Conservation (phyloP, 2,329 filamentous ascomycete genomes). For the Pseudogymnoascus sp. region DNA sequence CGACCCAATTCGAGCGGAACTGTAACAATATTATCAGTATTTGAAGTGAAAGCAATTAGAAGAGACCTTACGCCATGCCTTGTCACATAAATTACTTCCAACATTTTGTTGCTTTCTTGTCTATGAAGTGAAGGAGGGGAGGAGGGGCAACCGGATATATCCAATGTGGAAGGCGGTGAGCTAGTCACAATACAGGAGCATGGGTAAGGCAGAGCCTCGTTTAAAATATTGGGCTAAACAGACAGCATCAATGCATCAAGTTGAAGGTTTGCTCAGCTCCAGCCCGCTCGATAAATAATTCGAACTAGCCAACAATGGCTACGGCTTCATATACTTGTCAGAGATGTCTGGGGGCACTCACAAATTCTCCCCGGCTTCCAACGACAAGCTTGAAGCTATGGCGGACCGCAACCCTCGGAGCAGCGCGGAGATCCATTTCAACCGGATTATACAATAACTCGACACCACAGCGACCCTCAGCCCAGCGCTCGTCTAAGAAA, state of each 20-base stretch:
- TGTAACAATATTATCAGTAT: conserved; percentile 31
- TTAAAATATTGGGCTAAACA: conserved; percentile 4
- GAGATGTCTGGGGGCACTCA: conserved; percentile 26
- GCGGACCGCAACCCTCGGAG: conserved; percentile 13
- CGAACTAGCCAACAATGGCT: conserved; percentile 9
- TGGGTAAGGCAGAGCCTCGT: background rate
- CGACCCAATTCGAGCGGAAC: conserved; percentile 88
- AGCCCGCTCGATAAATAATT: conserved; percentile 1
- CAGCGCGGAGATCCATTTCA: conserved; percentile 20
- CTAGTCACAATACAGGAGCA: conserved; percentile 4
- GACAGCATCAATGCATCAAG: background rate
- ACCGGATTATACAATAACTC: conserved; percentile 15
- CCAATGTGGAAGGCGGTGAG: conserved; percentile 6
- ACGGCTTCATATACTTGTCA: conserved; percentile 26
- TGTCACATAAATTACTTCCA: conserved; percentile 54
- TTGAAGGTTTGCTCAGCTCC: background rate
- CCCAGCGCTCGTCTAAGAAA: conserved; percentile 14
- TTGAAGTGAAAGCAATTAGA: background rate
- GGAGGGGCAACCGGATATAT: conserved; percentile 1
- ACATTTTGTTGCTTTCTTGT: conserved; percentile 1
- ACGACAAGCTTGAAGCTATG: conserved; percentile 12
- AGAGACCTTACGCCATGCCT: conserved; percentile 62
- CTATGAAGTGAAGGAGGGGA: background rate
- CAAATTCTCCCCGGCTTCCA: conserved; percentile 16
- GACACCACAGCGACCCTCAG: conserved; percentile 11